These are phyloP conservation scores for Penicillium mononematosum DNA, from an alignment of 495 filamentous ascomycete species.

Conservation along the genomic window DNA sequence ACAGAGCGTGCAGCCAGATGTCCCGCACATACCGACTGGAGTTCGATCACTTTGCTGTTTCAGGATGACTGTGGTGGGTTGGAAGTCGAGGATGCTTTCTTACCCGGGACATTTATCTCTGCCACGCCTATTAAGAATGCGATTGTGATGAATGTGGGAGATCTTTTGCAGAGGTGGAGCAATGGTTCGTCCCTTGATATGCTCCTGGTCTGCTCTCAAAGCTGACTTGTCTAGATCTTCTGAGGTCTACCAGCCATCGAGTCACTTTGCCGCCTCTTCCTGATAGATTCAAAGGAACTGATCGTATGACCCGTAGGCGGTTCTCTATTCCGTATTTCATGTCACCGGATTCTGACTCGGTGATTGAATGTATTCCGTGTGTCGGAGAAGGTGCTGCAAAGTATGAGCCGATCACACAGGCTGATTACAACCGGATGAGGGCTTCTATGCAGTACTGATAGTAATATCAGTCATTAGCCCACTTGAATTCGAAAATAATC, in stretches of 20 bases:
- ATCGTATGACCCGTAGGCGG: conserved; percentile 49
- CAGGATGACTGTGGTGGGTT: conserved; percentile 54
- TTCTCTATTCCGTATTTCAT: conserved; percentile 67
- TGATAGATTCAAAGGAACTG: conserved; percentile 35
- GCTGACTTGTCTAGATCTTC: conserved; percentile 37
- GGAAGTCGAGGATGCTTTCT: conserved; percentile 55
- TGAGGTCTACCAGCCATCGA: conserved; percentile 57
- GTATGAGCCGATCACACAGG: conserved; percentile 53
- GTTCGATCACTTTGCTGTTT: conserved; percentile 51
- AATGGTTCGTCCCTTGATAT: conserved; percentile 42
- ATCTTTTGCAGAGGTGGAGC: conserved; percentile 61
- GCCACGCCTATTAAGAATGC: conserved; percentile 50
- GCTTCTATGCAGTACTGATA: conserved; percentile 50
- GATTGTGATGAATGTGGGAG: conserved; percentile 59
- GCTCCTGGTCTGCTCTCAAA: background rate
- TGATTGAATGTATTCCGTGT: conserved; percentile 59
- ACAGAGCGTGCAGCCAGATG: conserved; percentile 49
- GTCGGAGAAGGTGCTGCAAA: conserved; percentile 38
- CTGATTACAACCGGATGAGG: conserved; percentile 52
- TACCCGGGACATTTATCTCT: conserved; percentile 51
- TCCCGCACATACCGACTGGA: conserved; percentile 55
- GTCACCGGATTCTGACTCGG: conserved; percentile 49
- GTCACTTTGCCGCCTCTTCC: conserved; percentile 45
- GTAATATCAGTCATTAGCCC: background rate
- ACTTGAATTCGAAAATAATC: background rate